Evolutionary conservation across 768 basidiomycete species (phyloP).

Genomic region (Floccularia luteovirens): DNA sequence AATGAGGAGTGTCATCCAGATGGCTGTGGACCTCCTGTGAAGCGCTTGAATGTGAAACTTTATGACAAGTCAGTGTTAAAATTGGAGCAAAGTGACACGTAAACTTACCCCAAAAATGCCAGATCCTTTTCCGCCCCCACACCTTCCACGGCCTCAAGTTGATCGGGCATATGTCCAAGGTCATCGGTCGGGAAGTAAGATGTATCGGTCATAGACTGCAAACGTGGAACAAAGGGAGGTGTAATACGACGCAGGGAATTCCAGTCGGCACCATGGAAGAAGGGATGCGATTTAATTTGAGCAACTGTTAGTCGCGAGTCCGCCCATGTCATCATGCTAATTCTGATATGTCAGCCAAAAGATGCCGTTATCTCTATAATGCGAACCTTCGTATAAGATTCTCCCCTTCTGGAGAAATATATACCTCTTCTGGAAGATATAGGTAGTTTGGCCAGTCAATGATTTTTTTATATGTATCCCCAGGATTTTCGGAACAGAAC

Average conservation of each 20-base stretch:
- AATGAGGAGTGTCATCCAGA: too few relatives aligned
- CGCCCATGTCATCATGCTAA: slow-evolving; percentile 81
- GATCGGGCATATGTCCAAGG: slow-evolving; percentile 60
- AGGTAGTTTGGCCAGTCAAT: slow-evolving; percentile 92
- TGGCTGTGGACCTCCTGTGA: slow-evolving; percentile 38
- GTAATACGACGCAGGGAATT: slow-evolving; percentile 84
- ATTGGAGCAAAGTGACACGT: neutral
- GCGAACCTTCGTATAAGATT: slow-evolving; percentile 79
- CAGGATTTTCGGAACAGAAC: slow-evolving; percentile 95
- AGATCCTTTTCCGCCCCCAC: slow-evolving; percentile 62
- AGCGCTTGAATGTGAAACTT: slow-evolving; percentile 86
- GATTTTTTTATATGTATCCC: slow-evolving; percentile 98
- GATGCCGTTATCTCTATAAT: neutral
- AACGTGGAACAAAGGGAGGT: slow-evolving; percentile 90
- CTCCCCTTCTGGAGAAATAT: slow-evolving; percentile 87
- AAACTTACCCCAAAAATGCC: slow-evolving; percentile 54
- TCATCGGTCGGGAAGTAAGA: slow-evolving; percentile 97
- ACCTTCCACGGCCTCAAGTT: slow-evolving; percentile 52
- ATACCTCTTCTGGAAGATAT: slow-evolving; percentile 92
- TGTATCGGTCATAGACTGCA: slow-evolving; percentile 89
- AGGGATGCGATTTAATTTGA: slow-evolving; percentile 88
- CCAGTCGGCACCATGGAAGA: slow-evolving; percentile 97
- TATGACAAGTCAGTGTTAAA: slow-evolving; percentile 4
- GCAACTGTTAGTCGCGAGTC: slow-evolving; percentile 69
- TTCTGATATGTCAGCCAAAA: neutral